phyloP scores from a whole-genome alignment of 768 basidiomycete species.

The Suillus ampliporus region DNA sequence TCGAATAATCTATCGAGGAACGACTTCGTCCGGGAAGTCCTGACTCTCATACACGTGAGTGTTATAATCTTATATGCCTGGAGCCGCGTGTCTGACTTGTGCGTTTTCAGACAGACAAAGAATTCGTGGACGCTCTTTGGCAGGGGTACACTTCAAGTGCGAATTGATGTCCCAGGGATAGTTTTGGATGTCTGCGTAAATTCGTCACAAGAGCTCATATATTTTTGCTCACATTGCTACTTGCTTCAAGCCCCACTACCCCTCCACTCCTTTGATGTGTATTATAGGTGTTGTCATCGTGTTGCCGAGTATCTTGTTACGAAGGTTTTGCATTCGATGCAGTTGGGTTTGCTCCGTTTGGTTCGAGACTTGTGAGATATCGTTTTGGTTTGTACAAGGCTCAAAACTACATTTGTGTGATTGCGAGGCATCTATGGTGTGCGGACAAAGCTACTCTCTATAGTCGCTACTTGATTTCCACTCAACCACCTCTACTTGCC shows the following conservation, averaged over 20 bases:
- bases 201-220: constrained; percentile 7
- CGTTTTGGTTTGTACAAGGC: not conserved
- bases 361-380: not conserved
- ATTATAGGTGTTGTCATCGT: not conserved
- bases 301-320: not conserved
- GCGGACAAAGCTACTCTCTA: not conserved
- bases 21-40: constrained; percentile 62
- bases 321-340: not conserved
- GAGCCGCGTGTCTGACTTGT: not conserved
- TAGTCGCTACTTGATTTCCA: not conserved
- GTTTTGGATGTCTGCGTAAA: not conserved
- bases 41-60: constrained; percentile 67
- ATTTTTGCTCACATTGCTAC: constrained; percentile 2
- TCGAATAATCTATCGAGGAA: constrained; percentile 48
- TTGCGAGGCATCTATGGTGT: not conserved
- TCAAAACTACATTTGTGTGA: not conserved
- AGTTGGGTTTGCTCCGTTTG: not conserved
- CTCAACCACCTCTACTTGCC: not conserved
- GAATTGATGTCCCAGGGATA: not conserved
- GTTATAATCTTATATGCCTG: not conserved
- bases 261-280: constrained; percentile 2
- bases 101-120: constrained; percentile 58
- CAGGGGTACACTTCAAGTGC: constrained; percentile 48
- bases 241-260: constrained; percentile 5
- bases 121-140: constrained; percentile 68